A percentile compares a stretch with the other conserved stretches of the same genome.
phyloP scores from a whole-genome alignment of 441 rosid species.

The Gossypium laxum region DNA sequence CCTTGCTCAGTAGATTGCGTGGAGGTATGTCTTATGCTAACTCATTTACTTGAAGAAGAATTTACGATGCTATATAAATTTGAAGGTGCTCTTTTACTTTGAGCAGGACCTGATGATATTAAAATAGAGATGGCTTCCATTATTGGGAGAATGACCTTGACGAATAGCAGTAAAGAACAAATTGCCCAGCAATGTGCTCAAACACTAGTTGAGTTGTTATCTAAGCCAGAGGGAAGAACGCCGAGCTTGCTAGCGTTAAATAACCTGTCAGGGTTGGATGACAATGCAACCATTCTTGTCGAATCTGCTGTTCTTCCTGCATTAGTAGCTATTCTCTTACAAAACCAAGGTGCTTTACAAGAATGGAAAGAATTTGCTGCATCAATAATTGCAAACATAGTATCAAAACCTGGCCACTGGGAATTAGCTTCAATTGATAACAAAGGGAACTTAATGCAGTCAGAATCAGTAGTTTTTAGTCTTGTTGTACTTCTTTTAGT shows the following conservation, averaged over 20 bases:
- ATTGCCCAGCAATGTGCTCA: conserved; percentile 28
- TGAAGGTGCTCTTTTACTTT: not conserved
- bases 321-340: conserved; percentile 27
- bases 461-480: conserved; percentile 20
- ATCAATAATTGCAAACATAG: conserved; percentile 31
- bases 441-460: conserved; percentile 30
- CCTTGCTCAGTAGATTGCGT: conserved; percentile 26
- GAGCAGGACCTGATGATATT: conserved; percentile 31
- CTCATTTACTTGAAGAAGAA: not conserved
- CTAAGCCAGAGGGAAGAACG: conserved; percentile 21
- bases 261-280: conserved; percentile 32
- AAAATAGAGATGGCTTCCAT: conserved; percentile 32
- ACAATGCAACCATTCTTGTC: conserved; percentile 30
- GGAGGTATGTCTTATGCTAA: conserved; percentile 20
- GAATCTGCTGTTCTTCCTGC: conserved; percentile 31
- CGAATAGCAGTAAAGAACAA: conserved; percentile 29
- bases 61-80: not conserved
- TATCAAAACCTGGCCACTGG: conserved; percentile 38
- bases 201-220: conserved; percentile 25
- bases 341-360: conserved; percentile 15
- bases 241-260: conserved; percentile 31
- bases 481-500: conserved; percentile 25
- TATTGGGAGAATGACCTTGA: conserved; percentile 33
- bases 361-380: conserved; percentile 31
- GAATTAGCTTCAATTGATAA: conserved; percentile 31